phyloP scores from a whole-genome alignment of 768 basidiomycete species.

The Cystofilobasidium bisporidii region DNA sequence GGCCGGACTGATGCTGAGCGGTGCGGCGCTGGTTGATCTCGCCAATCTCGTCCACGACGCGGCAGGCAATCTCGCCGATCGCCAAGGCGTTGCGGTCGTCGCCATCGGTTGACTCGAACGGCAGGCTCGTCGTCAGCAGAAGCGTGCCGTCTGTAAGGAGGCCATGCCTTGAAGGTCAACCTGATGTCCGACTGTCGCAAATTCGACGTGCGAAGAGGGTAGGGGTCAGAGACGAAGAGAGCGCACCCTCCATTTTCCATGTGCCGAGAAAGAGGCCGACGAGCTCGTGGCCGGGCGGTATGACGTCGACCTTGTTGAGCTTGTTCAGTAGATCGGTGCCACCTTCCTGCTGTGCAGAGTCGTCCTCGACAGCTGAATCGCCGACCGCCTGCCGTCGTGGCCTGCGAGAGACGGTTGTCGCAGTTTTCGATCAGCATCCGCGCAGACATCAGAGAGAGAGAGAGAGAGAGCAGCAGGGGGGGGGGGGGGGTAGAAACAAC shows the following conservation, averaged over 20 bases:
- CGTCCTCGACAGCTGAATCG: background rate
- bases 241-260: background rate
- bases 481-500: background rate
- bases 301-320: background rate
- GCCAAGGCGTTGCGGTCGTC: constrained; percentile 19
- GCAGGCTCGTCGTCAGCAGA: constrained; percentile 23
- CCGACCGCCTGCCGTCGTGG: background rate
- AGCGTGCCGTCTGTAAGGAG: constrained; percentile 22
- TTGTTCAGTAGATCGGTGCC: background rate
- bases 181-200: no score
- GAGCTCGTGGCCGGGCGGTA: background rate
- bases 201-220: background rate
- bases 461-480: background rate
- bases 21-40: background rate
- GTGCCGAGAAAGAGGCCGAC: background rate
- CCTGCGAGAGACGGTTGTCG: no score
- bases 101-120: constrained; percentile 26
- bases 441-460: no score
- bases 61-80: constrained; percentile 26
- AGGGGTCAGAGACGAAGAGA: background rate
- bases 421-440: no score
- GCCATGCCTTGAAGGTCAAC: no score
- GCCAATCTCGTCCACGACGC: constrained; percentile 20
- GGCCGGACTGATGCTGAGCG: background rate
- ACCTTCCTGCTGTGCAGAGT: background rate